These are phyloP conservation scores for Yamadazyma triangularis DNA, from an alignment of 1,139 yeast species.

Conservation along the genomic window DNA sequence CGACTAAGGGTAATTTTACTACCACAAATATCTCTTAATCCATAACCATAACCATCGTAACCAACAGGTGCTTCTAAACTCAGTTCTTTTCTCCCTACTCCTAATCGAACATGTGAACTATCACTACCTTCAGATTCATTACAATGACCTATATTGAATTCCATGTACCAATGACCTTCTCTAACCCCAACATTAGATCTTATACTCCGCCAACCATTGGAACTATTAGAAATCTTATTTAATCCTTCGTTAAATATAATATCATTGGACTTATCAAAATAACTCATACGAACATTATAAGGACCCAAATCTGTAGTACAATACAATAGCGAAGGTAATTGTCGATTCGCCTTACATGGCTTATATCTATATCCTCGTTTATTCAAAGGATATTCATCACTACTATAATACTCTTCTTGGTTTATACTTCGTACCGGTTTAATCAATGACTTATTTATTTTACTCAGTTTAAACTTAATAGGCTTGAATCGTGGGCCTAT, in stretches of 20 bases:
- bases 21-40: slow-evolving; percentile 78
- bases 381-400: slow-evolving; percentile 78
- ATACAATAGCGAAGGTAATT: slow-evolving; percentile 57
- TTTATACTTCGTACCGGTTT: slow-evolving; percentile 8
- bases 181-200: slow-evolving; percentile 72
- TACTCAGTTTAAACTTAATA: slow-evolving; percentile 29
- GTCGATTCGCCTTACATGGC: slow-evolving; percentile 72
- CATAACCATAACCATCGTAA: slow-evolving; percentile 91
- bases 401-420: slow-evolving; percentile 33
- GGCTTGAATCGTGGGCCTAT: slow-evolving; percentile 47
- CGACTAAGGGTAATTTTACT: slow-evolving; percentile 73
- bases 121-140: slow-evolving; percentile 25
- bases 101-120: slow-evolving; percentile 64
- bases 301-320: slow-evolving; percentile 76
- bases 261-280: slow-evolving; percentile 70
- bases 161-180: slow-evolving; percentile 82
- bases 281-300: slow-evolving; percentile 53
- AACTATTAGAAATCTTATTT: slow-evolving; percentile 43
- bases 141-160: slow-evolving; percentile 46
- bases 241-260: slow-evolving; percentile 43
- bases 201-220: slow-evolving; percentile 77
- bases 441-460: slow-evolving; percentile 4
- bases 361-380: slow-evolving; percentile 78
- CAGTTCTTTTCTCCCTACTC: slow-evolving; percentile 81
- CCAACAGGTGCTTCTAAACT: slow-evolving; percentile 95